Conservation (phyloP, 768 basidiomycete genomes). For the Cystoderma amianthinum region DNA sequence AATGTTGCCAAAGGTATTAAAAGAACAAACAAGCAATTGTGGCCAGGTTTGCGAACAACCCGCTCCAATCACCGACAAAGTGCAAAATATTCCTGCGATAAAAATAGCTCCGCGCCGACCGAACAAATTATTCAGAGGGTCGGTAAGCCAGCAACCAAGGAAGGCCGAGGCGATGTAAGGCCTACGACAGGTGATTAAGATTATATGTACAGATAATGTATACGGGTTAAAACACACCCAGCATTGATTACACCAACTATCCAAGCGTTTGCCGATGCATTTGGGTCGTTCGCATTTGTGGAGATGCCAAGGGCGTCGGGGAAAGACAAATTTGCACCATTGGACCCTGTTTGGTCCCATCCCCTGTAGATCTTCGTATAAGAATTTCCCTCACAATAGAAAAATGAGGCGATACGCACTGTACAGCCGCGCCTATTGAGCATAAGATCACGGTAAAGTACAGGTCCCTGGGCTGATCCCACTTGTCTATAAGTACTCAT, state of each 20-base stretch:
- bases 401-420: constrained; percentile 29
- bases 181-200: constrained; percentile 13
- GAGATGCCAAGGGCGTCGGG: constrained; percentile 16
- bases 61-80: constrained; percentile 39
- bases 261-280: neutral
- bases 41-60: constrained; percentile 47
- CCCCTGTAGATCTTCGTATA: constrained; percentile 9
- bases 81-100: constrained; percentile 51
- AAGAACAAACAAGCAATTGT: constrained; percentile 33
- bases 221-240: neutral
- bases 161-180: constrained; percentile 42
- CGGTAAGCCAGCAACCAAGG: constrained; percentile 41
- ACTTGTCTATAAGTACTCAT: constrained; percentile 21
- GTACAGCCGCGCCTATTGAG: constrained; percentile 66
- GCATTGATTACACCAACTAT: neutral
- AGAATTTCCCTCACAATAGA: neutral
- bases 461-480: constrained; percentile 31
- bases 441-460: constrained; percentile 37
- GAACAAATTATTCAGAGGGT: constrained; percentile 52
- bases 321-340: constrained; percentile 27
- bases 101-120: constrained; percentile 61
- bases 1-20: constrained; percentile 5
- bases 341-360: constrained; percentile 23
- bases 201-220: neutral
- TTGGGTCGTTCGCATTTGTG: neutral